Base-by-base conservation (phyloP, 495 filamentous ascomycete genomes). In the Xylaria bambusicola region DNA sequence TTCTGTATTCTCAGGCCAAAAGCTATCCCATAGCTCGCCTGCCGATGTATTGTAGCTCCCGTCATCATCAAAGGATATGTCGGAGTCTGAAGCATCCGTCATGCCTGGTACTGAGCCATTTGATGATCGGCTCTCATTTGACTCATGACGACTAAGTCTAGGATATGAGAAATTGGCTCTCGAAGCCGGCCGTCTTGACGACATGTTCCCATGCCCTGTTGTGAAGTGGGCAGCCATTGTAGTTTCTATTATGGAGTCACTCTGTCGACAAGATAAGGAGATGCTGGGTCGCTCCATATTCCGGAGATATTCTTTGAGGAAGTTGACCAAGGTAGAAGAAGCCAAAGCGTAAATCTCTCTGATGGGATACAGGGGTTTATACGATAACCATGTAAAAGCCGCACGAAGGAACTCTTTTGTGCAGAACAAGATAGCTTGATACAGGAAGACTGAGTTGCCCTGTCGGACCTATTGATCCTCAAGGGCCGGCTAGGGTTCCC, bases 61-160 rank as follows among this genome's bases (percentile, higher is more conserved):
- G 53, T 68, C 65, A 15, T 68, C 68, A 0, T 70, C 68, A 23
- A 63, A 64, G 27, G 68, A 70, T 35, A 60, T 53, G 12, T 71
- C 68, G 9, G 68, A 71, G 33, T 71, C 68, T 5, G 68, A 71
- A 6, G 68, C 56, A 42, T 71, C 68, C 38, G 68, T 71, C 68
- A 71, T 68, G 38, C 63, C 63, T 21, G 66, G 68, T 35, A 66
- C 27, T 20, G 68, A 71, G 45, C 55, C 63, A 45, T 66, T 54
- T 2, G 68, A 71, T 54, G 66, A 68, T 56, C 60, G 59, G 17
- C 65, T 66, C 29, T 62, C 61, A 49, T 42, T 62, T 17, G 68
- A 66, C 41, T 58, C 68, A 63, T 71, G 61, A 6, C 63, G 61
- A 56, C 61, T 63, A 38, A 66, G 51, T 36, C 54, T 52, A 21